Evolutionary conservation across 352 stramenopile species (phyloP).

Genomic region (Globisporangium sylvaticum): DNA sequence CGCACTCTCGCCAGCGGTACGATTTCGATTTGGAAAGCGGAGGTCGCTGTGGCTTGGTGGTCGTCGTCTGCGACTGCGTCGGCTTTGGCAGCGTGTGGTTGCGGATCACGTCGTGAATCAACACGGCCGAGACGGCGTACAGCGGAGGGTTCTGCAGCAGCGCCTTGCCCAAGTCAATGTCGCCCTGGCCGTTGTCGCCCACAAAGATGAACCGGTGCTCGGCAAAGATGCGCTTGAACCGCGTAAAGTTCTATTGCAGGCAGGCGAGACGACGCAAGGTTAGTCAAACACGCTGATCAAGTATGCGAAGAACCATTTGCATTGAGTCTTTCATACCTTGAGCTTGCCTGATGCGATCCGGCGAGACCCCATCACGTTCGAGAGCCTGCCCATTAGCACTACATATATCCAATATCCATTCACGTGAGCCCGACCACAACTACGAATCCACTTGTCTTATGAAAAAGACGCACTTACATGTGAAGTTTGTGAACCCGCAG

Average conservation of each 20-base stretch:
- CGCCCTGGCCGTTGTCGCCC: conserved; percentile 76
- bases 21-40: conserved; percentile 21
- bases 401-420: background rate
- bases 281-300: background rate
- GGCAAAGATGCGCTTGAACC: conserved; percentile 65
- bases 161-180: conserved; percentile 77
- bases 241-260: conserved; percentile 58
- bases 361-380: conserved; percentile 57
- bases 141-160: conserved; percentile 45
- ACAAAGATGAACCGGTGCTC: conserved; percentile 80
- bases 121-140: conserved; percentile 54
- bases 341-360: conserved; percentile 72
- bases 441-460: background rate
- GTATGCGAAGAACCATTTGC: background rate
- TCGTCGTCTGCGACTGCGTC: background rate
- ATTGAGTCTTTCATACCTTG: conserved; percentile 23
- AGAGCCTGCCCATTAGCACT: conserved; percentile 74
- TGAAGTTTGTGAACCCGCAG: conserved; percentile 75
- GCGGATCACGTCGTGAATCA: conserved; percentile 83
- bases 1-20: conserved; percentile 65
- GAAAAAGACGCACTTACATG: conserved; percentile 31
- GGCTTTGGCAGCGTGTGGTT: conserved; percentile 40
- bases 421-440: background rate
- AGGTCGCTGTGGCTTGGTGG: conserved; percentile 4
- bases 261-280: background rate